Evolutionary conservation across 148 eudicot species (phyloP), one percentile per base, ranked within the genome.

Genomic region (Vaccinium corymbosum): DNA sequence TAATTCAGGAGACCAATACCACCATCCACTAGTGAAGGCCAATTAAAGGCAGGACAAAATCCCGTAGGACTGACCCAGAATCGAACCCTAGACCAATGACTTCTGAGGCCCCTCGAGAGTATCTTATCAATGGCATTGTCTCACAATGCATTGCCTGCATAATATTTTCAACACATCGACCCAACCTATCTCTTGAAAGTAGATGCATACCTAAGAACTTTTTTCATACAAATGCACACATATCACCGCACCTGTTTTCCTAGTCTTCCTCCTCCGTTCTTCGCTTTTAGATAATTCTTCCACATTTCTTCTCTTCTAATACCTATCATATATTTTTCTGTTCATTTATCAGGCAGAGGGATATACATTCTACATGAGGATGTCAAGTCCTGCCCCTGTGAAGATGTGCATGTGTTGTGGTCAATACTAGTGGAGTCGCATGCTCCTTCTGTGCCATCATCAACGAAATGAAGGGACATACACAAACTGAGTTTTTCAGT

Each of bases 331-430:
- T 35, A n/a, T 62, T 66, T 72, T 74, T 13, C 22, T 83, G 35
- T 49, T 84, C 20, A 15, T 50, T 57, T 78, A 6, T 5, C 90
- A 94, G 96, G 94, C 15, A 90, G 96, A 89, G 96, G 96, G 85
- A 94, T 94, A 48, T 93, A 94, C 88, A 92, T 94, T 38, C 89
- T 94, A 79, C 93, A 94, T 48, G 98, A 94, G 66, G 98, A 94
- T 88, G 95, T 94, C 7, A 94, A 93, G 81, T 93, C 94, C 7
- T 93, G 98, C 83, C 94, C 90, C 57, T 94, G 90, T 74, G 98
- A 94, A 88, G 98, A 94, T 82, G 98, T 94, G 73, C 98, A 94
- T 56, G 94, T 93, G 15, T 88, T 94, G 25, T 94, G 98, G 98
- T 93, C 96, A 13, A 94, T 94, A 85, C 88, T 94, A 16, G 96